Evolutionary conservation across 2,329 filamentous ascomycete species (phyloP), one percentile per base, ranked within the genome.

Genomic region (Phaeosphaeria sp.): DNA sequence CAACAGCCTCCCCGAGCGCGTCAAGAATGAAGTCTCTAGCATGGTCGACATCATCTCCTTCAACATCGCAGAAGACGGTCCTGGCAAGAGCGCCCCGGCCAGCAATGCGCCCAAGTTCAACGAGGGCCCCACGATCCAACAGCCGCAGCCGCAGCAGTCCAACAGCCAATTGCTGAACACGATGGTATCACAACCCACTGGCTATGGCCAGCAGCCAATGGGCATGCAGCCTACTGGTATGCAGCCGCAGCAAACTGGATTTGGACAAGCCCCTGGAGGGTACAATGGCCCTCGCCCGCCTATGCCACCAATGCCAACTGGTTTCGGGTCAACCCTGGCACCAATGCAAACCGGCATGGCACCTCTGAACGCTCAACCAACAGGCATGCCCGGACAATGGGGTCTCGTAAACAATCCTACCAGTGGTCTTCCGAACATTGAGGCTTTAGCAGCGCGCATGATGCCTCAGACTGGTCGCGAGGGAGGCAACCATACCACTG

Each of bases 41-140:
- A 98, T 99, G 93, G 95, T 99, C 42, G 95, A 99, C 74, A 99
- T 99, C 55, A 99, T 99, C 73, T 97, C 93, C 58, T 99, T 99
- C 75, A 92, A 90, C 66, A 86, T 97, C 22, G 88, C 87, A 0
- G 95, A 99, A 64, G 90, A 94, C 25, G 81, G 81, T 15, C 67
- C 80, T 17, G 77, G 78, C 42, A 79, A 84, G 20, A 77, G 84
- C n/a, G 56, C 67, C n/a, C 79, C 81, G 3, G 82, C 82, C 53
- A 86, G 82, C 59, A 93, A 91, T 76, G 87, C 87, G 17, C 89
- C 91, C 0, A 89, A 87, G 67, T 92, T 94, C 72, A 87, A 85
- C 72, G 80, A 85, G 49, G 81, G 84, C 25, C 84, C 85, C 6
- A 72, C 73, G 2, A 82, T 83, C 17, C 80, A 82, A 65, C 81